Evolutionary conservation across 228 moss, liverwort and hornwort genomes (phyloP).

Genomic region (Sphagnum fallax): DNA sequence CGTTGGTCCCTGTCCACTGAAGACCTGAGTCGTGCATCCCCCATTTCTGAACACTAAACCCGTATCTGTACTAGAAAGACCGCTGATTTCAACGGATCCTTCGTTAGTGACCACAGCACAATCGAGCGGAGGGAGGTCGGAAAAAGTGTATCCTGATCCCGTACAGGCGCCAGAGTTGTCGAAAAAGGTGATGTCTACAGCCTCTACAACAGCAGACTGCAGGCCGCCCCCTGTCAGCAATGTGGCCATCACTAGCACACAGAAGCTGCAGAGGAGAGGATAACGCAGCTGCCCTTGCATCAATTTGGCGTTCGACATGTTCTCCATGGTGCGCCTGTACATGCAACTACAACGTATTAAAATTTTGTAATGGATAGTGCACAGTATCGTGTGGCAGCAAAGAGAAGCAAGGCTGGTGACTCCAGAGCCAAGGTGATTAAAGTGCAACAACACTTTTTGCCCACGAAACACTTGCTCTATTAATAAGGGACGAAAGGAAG

Average conservation of each 20-base stretch:
- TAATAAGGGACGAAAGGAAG: too few species aligned
- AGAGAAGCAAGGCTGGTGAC: too few species aligned
- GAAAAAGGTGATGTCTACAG: constrained; percentile 12
- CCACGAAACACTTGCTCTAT: too few species aligned
- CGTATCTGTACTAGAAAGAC: background rate
- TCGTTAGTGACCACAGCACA: background rate
- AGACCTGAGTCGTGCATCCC: background rate
- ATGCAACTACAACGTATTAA: too few species aligned
- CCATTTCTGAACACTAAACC: background rate
- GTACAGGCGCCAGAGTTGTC: background rate
- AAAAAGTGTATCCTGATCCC: background rate
- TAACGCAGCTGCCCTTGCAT: too few species aligned
- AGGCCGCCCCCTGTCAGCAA: background rate
- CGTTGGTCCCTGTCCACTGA: background rate
- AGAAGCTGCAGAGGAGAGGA: background rate
- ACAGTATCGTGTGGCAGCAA: too few species aligned
- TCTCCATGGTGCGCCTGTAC: too few species aligned
- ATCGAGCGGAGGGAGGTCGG: background rate
- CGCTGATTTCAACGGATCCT: background rate
- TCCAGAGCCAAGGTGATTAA: too few species aligned
- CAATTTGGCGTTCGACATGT: too few species aligned
- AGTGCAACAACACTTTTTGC: too few species aligned
- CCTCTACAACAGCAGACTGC: background rate
- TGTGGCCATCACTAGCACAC: constrained; percentile 1
- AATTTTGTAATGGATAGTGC: too few species aligned